These are phyloP conservation scores for Cutaneotrichosporon daszewskae DNA, from an alignment of 1,284 basidiomycete species.

Conservation along the genomic window DNA sequence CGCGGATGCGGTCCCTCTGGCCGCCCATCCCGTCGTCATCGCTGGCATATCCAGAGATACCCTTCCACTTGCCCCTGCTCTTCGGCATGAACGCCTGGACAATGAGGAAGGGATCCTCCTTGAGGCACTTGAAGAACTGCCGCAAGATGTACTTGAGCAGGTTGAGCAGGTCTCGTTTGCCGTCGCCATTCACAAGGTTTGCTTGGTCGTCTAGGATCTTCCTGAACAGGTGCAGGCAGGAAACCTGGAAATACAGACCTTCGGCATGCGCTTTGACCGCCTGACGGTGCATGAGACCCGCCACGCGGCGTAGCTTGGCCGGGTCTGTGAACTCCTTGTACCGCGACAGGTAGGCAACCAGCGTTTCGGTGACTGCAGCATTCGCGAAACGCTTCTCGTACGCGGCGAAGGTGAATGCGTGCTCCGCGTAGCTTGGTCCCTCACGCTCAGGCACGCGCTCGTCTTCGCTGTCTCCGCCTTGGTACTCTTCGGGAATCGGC, in stretches of 20 bases:
- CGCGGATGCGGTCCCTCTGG: conserved; percentile 39
- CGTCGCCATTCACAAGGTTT: conserved; percentile 65
- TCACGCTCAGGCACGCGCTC: conserved; percentile 56
- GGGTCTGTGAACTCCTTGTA: conserved; percentile 72
- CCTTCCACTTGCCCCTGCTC: conserved; percentile 77
- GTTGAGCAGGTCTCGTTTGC: conserved; percentile 73
- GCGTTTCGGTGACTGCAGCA: conserved; percentile 71
- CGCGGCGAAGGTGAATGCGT: conserved; percentile 79
- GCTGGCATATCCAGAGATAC: conserved; percentile 55
- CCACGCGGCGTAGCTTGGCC: conserved; percentile 78
- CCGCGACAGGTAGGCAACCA: conserved; percentile 69
- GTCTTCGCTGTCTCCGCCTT: conserved; percentile 51
- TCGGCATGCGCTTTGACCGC: conserved; percentile 83
- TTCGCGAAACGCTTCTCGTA: conserved; percentile 87
- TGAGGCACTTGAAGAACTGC: conserved; percentile 83
- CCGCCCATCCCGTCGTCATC: conserved; percentile 51
- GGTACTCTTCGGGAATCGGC: conserved; percentile 36
- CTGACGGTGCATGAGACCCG: conserved; percentile 79
- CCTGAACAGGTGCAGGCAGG: conserved; percentile 76
- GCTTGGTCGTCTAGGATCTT: conserved; percentile 69
- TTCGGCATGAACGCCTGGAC: conserved; percentile 88
- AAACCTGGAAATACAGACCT: conserved; percentile 86
- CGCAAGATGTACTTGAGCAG: conserved; percentile 78
- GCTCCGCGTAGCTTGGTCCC: conserved; percentile 63
- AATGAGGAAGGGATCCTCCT: conserved; percentile 72